These are phyloP conservation scores for Metahyphopichia silvanorum DNA, from an alignment of 805 yeast species.

Conservation along the genomic window DNA sequence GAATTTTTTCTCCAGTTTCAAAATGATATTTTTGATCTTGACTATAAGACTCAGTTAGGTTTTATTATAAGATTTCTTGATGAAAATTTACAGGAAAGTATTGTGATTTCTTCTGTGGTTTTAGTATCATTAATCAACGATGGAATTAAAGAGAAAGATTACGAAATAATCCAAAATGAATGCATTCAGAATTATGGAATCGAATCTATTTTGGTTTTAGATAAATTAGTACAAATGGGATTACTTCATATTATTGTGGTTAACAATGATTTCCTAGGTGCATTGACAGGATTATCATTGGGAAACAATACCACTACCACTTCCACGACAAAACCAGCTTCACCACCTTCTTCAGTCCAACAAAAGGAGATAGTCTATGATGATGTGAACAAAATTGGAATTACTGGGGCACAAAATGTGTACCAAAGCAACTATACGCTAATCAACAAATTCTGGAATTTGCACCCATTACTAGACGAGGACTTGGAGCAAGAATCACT, in stretches of 20 bases:
- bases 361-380: conserved; percentile 3
- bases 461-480: conserved; percentile 40
- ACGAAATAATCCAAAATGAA: conserved; percentile 50
- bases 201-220: conserved; percentile 43
- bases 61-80: conserved; percentile 36
- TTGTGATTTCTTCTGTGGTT: conserved; percentile 52
- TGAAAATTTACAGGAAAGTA: conserved; percentile 31
- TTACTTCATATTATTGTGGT: conserved; percentile 35
- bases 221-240: conserved; percentile 46
- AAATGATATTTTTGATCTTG: conserved; percentile 59
- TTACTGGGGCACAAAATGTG: conserved; percentile 25
- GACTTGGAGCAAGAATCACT: conserved; percentile 15
- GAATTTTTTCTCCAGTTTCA: conserved; percentile 56
- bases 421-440: conserved; percentile 33
- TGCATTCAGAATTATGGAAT: conserved; percentile 66
- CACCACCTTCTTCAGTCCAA: not conserved
- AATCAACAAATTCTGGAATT: conserved; percentile 42
- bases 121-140: conserved; percentile 60
- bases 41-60: conserved; percentile 29
- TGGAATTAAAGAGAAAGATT: conserved; percentile 68
- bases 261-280: conserved; percentile 21
- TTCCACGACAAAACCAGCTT: conserved; percentile 4
- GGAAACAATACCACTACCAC: conserved; percentile 8
- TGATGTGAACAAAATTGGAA: conserved; percentile 23
- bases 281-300: conserved; percentile 9